Base-by-base conservation (phyloP, 768 basidiomycete species). In the Trametes cubensis region DNA sequence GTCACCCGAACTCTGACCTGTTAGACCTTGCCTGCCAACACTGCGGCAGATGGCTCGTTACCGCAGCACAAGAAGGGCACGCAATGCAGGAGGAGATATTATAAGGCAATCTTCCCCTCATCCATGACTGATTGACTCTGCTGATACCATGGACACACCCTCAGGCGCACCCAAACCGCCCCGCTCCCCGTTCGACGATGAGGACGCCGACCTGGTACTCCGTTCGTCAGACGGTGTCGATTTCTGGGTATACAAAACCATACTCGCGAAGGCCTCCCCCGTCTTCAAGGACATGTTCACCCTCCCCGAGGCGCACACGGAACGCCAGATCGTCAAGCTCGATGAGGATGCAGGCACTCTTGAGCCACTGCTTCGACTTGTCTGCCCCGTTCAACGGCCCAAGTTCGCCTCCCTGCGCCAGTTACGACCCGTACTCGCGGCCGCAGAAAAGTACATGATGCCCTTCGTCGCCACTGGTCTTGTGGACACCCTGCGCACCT, bases 221-320 rank as follows among this genome's bases (percentile, higher is more conserved):
- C 75, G 75, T 44, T 76, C 80, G 8, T 67, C 72, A 3, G 80
- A 83, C 54, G 76, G 74, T 14, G 75, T 75, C 2, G 62, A 73
- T 5, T 83, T 84, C 65, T 78, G 75, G 38, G 72, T 83, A 47
- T 76, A 79, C 67, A 78, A 74, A 48, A 58, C 77, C 45, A 75
- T 79, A 44, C 63, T 84, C 44, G 73, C 74, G 40, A 77, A 71
- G 55, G 75, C 77, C 7, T 83, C 79, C n/a, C 67, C 77, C 2
- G 71, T 81, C 13, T 75, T 82, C 62, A 67, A 67, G 40, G 71
- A 72, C 38, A 72, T 73, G 69, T 62, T 76, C 30, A 56, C 70
- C 5, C 67, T 51, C 28, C 57, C 30, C 44, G 38, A 26, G 5
- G 13, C 23, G 4, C 13, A 3, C 6, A 23, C 20, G 23, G 21